These are phyloP conservation scores for Hyphopichia fennica DNA, from an alignment of 1,139 yeast genomes.

Conservation along the genomic window DNA sequence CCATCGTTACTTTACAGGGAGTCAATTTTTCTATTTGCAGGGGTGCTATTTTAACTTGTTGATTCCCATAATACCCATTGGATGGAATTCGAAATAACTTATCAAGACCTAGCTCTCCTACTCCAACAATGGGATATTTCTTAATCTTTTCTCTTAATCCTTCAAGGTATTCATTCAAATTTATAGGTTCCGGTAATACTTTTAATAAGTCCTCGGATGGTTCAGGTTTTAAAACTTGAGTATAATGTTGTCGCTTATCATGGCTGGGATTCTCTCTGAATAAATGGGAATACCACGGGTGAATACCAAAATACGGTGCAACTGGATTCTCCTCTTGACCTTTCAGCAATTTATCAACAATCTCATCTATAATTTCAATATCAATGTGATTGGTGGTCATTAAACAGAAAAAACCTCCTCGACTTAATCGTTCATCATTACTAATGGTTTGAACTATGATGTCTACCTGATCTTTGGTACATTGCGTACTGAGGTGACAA, in stretches of 20 bases:
- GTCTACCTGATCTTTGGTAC: slow-evolving; percentile 2
- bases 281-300: slow-evolving; percentile 86
- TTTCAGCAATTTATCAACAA: slow-evolving; percentile 25
- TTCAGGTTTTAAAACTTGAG: slow-evolving; percentile 43
- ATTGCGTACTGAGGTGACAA: slow-evolving; percentile 47
- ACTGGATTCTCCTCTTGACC: slow-evolving; percentile 18
- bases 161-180: slow-evolving; percentile 37
- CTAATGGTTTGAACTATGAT: slow-evolving; percentile 15
- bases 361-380: slow-evolving; percentile 30
- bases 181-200: slow-evolving; percentile 62
- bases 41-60: slow-evolving; percentile 8
- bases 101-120: slow-evolving; percentile 94
- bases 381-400: slow-evolving; percentile 66
- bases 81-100: slow-evolving; percentile 68
- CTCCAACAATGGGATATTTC: slow-evolving; percentile 29
- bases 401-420: slow-evolving; percentile 19
- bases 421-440: slow-evolving; percentile 31
- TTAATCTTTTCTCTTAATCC: slow-evolving; percentile 20
- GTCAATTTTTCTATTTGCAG: slow-evolving; percentile 27
- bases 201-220: slow-evolving; percentile 43
- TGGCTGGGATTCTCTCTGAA: slow-evolving; percentile 31
- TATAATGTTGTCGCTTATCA: slow-evolving; percentile 54
- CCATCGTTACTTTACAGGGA: slow-evolving; percentile 51
- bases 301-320: slow-evolving; percentile 75
- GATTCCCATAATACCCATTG: slow-evolving; percentile 54